These are phyloP conservation scores for Taiozyma onychis DNA, from an alignment of 1,139 yeast species.

Conservation along the genomic window DNA sequence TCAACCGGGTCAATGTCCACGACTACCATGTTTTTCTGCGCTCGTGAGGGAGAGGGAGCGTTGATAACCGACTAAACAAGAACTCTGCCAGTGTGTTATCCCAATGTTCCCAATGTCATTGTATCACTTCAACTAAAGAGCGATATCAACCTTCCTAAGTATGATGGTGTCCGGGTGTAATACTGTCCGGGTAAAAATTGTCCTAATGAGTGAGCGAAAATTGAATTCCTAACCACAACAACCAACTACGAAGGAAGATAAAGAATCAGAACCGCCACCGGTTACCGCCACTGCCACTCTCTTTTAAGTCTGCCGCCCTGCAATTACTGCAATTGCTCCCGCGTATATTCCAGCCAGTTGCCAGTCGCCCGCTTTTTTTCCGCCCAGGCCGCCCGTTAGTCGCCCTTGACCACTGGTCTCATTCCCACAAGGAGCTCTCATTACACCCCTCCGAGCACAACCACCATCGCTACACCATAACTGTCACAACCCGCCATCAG, in stretches of 20 bases:
- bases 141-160: background rate
- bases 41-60: background rate
- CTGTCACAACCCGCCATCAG: no score
- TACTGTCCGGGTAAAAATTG: background rate
- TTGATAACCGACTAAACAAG: no score
- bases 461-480: no score
- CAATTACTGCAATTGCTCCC: background rate
- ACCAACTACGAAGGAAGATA: background rate
- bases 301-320: background rate
- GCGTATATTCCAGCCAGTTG: background rate
- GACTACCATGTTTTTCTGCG: slow-evolving; percentile 3
- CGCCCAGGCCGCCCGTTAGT: background rate
- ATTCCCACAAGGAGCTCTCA: background rate
- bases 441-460: background rate
- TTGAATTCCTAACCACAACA: background rate
- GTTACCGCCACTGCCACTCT: no score
- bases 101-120: no score
- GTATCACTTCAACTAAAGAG: background rate
- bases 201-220: background rate
- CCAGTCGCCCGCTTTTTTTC: background rate
- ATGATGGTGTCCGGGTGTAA: background rate
- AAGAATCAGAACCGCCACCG: no score
- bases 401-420: background rate
- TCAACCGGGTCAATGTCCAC: slow-evolving; percentile 11
- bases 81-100: no score